Evolutionary conservation across 768 basidiomycete species (phyloP), one percentile per base, ranked within the genome.

Genomic region (Mycena polygramma): DNA sequence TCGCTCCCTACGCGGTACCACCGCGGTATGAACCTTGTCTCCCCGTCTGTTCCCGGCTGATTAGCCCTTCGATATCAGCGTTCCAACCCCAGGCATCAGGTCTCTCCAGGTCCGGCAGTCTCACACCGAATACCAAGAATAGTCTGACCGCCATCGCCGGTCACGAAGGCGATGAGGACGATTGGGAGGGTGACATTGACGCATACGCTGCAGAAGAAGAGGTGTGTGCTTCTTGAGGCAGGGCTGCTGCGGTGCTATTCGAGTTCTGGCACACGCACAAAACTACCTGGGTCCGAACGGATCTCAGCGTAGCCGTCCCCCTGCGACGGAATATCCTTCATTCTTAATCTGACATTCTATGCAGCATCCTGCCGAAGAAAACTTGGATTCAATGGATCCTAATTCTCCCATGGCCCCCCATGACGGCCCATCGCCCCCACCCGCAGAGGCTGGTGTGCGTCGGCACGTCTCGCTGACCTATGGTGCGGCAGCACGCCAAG

Each of bases 131-230:
- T 68, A 88, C 89, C 26, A 83, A 95, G 80, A 95, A 94, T 76
- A 95, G 93, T 79, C 88, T 96, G 62, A 88, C 92, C 43, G 92
- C 92, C 63, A 95, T 96, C 80, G 90, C 92, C 60, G 94, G 93
- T 49, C 92, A 94, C 75, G 94, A 96, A 74, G 93, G 91, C 74
- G 94, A 94, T 69, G 94, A 96, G 78, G 94, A 95, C 72, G 92
- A 94, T 65, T 96, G 94, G 94, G 92, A 94, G 78, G 83, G 86
- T 51, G 89, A 90, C 48, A 86, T 91, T 80, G 85, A 22, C 87
- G 85, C 41, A 84, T 80, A 81, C 88, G 78, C 81, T 68, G 91
- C 91, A 61, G 92, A 93, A 39, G 92, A 93, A 24, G 55, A 57
- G 55, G 55, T 26, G 66, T 39, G 49, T 53, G 14, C 19, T 59